A percentile compares a stretch with the other conserved stretches of the same genome.
Evolutionary conservation across 805 yeast species (phyloP).

Genomic region (Wickerhamomyces chaumierensis): DNA sequence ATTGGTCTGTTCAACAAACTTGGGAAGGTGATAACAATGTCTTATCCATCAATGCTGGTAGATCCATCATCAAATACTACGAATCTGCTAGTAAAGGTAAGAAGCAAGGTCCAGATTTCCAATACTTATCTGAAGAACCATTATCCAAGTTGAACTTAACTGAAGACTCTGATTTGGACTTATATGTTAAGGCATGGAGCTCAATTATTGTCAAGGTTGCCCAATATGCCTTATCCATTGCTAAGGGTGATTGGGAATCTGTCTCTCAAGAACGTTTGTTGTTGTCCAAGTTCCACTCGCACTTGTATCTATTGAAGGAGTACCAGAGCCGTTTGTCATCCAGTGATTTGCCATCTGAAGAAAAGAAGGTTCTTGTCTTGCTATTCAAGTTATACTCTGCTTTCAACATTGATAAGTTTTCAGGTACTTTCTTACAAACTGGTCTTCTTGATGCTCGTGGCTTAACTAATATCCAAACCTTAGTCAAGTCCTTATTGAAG

Average conservation of each 20-base stretch:
- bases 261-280: slow-evolving; percentile 27
- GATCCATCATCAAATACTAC: slow-evolving; percentile 42
- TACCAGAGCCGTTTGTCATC: slow-evolving; percentile 19
- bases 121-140: slow-evolving; percentile 17
- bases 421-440: slow-evolving; percentile 61
- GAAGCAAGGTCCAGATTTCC: slow-evolving; percentile 18
- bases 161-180: slow-evolving; percentile 12
- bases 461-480: slow-evolving; percentile 30
- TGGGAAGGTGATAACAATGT: slow-evolving; percentile 98
- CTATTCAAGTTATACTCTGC: slow-evolving; percentile 56
- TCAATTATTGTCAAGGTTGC: slow-evolving; percentile 23
- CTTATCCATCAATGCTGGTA: slow-evolving; percentile 73
- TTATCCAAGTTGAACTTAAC: slow-evolving; percentile 11
- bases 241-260: slow-evolving; percentile 22
- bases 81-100: slow-evolving; percentile 26
- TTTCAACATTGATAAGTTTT: slow-evolving; percentile 55
- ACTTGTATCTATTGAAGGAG: slow-evolving; percentile 24
- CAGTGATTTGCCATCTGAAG: slow-evolving; percentile 16
- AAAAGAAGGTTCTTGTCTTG: slow-evolving; percentile 37
- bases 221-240: slow-evolving; percentile 20
- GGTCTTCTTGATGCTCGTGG: slow-evolving; percentile 41
- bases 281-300: slow-evolving; percentile 30
- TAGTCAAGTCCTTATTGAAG: slow-evolving; percentile 34
- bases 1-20: slow-evolving; percentile 97
- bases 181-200: slow-evolving; percentile 21